Percentiles rank a stretch among this genome's conserved stretches.
phyloP scores from a whole-genome alignment of 306 rosid species.

The Acacia acuminata region DNA sequence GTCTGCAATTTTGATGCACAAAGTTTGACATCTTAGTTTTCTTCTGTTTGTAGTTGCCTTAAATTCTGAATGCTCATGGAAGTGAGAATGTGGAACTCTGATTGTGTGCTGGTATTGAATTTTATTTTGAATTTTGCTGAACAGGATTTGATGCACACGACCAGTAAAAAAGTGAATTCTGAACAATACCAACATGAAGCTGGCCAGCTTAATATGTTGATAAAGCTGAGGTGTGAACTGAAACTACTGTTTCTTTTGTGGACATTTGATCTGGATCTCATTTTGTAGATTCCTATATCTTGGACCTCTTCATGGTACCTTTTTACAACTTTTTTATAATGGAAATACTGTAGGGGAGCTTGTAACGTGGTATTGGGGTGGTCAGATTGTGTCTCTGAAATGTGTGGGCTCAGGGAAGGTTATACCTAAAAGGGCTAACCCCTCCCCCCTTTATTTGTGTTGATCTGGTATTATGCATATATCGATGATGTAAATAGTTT shows the following conservation, averaged over 20 bases:
- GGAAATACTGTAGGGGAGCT: conserved; percentile 9
- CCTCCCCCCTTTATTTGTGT: not conserved
- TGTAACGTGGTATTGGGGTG: not conserved
- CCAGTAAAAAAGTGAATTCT: conserved; percentile 41
- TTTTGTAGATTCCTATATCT: conserved; percentile 16
- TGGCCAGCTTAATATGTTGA: conserved; percentile 59
- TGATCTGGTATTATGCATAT: not conserved
- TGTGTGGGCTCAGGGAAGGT: not conserved
- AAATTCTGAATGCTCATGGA: conserved; percentile 30
- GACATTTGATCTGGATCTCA: not conserved
- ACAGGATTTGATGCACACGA: conserved; percentile 64
- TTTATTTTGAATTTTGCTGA: conserved; percentile 35
- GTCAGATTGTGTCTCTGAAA: not conserved
- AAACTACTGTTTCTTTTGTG: conserved; percentile 29
- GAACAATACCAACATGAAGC: conserved; percentile 46
- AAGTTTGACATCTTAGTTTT: conserved; percentile 16
- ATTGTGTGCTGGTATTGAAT: conserved; percentile 19
- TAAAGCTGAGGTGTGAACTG: conserved; percentile 67
- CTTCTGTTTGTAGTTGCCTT: conserved; percentile 33
- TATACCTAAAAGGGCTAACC: not conserved
- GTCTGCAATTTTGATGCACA: conserved; percentile 7
- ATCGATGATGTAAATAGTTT: not conserved
- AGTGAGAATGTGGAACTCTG: conserved; percentile 25
- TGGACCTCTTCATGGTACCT: conserved; percentile 11
- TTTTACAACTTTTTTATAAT: conserved; percentile 13